Evolutionary conservation across 116 monocot genomes (phyloP).

Genomic region (Trichopus zeylanicus): DNA sequence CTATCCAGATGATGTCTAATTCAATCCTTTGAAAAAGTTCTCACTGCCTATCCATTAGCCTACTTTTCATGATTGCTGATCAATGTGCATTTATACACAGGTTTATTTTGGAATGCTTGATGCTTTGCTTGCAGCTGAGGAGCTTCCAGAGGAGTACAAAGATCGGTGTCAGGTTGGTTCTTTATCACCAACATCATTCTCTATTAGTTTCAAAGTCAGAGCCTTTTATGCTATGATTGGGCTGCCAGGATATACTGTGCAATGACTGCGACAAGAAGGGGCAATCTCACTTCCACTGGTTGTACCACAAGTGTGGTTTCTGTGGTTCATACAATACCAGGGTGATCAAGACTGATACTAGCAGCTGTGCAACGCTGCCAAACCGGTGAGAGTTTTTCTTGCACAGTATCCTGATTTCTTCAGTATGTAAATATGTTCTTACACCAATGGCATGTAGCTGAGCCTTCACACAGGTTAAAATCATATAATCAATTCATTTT

Average conservation of each 20-base stretch:
- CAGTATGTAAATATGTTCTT: neutral
- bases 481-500: slow-evolving; percentile 2
- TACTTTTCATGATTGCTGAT: neutral
- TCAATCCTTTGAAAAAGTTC: too few species aligned
- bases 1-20: too few species aligned
- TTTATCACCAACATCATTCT: neutral
- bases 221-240: too few species aligned
- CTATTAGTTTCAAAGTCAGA: too few species aligned
- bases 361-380: slow-evolving; percentile 18
- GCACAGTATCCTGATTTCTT: neutral
- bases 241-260: slow-evolving; percentile 49
- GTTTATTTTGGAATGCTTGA: slow-evolving; percentile 99
- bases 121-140: slow-evolving; percentile 75
- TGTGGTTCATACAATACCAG: slow-evolving; percentile 72
- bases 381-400: slow-evolving; percentile 2
- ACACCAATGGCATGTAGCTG: slow-evolving; percentile 1
- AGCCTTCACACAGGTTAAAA: too few species aligned
- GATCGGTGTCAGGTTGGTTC: slow-evolving; percentile 62
- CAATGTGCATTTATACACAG: slow-evolving; percentile 30
- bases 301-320: slow-evolving; percentile 59
- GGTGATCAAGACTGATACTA: slow-evolving; percentile 36
- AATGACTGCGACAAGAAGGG: slow-evolving; percentile 65
- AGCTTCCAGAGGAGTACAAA: slow-evolving; percentile 85
- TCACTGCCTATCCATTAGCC: too few species aligned
- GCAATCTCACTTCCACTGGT: slow-evolving; percentile 50